Percentiles rank a stretch among this genome's conserved stretches.
phyloP scores from a whole-genome alignment of 495 filamentous ascomycete genomes.

The Trichocladium antarcticum region DNA sequence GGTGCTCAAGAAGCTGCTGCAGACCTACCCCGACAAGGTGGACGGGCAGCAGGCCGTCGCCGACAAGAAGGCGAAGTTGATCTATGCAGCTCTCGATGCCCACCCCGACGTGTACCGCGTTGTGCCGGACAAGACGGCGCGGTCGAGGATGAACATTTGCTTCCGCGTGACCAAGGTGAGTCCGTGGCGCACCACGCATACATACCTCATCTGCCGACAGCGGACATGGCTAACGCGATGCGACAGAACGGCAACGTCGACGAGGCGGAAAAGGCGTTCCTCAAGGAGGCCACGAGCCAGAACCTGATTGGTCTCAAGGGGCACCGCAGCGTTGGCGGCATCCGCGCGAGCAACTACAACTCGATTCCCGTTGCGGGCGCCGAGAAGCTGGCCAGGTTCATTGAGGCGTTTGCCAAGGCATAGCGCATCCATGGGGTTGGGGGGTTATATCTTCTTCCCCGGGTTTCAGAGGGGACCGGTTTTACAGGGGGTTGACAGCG shows the following conservation, averaged over 20 bases:
- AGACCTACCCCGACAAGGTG: constrained; percentile 52
- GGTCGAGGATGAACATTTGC: constrained; percentile 88
- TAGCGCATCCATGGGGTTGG: constrained; percentile 1
- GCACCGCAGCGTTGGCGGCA: constrained; percentile 68
- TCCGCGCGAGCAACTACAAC: constrained; percentile 55
- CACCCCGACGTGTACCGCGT: constrained; percentile 57
- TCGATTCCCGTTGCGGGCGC: constrained; percentile 47
- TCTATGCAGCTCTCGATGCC: constrained; percentile 68
- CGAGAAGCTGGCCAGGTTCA: constrained; percentile 48
- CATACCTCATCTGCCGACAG: too few species aligned
- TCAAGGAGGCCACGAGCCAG: constrained; percentile 53
- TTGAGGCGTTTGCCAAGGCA: constrained; percentile 44
- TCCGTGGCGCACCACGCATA: too few species aligned
- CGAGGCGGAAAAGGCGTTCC: constrained; percentile 60
- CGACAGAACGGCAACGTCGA: constrained; percentile 45
- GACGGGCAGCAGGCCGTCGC: constrained; percentile 59
- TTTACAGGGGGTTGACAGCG: constrained; percentile 15
- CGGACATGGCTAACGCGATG: background rate
- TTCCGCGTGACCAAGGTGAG: constrained; percentile 54
- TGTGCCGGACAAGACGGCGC: constrained; percentile 58
- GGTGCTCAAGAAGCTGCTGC: constrained; percentile 61
- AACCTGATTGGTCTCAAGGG: constrained; percentile 67
- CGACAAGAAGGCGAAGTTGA: constrained; percentile 55
- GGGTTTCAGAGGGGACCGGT: constrained; percentile 16
- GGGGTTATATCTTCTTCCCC: too few species aligned